Evolutionary conservation across 2,329 filamentous ascomycete species (phyloP), one percentile per base, ranked within the genome.

Genomic region (Monosporascus ibericus): DNA sequence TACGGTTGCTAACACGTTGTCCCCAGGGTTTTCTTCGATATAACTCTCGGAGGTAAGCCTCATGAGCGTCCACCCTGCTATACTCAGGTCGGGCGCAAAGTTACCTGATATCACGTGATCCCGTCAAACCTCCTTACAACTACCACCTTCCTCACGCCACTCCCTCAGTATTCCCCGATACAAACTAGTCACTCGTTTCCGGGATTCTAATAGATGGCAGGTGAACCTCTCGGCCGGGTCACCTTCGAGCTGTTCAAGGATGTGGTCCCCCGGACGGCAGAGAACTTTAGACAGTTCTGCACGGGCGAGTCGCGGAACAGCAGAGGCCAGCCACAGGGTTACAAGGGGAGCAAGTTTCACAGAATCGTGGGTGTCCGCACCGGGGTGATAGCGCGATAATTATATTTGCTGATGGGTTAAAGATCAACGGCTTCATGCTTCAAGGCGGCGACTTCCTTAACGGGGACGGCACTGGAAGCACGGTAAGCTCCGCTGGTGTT

Each of bases 341-440:
- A 96, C 79, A 97, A 96, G 74, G 88, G 89, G 50, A 87, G 83
- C 75, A 95, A 90, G 70, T 96, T 97, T 65, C 94, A 97, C 72
- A 86, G 94, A 53, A 90, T 97, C 63, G 90, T 95, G 72, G 63
- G 87, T 76, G 49, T 15, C 46, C 20, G 15, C 24, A 8, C 17
- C 17, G 11, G 24, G n/a, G 20, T 14, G 50, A n/a, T 34, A 8
- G 46, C 27, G 44, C n/a, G 47, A 9, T 44, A 20, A 50, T 11
- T 44, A 17, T 15, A 30, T n/a, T 27, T 30, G 40, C 54, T 56
- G 46, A 60, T 42, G 22, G 7, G 3, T 8, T 15, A 20, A 49
- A 95, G 90, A 96, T 96, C 69, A 89, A 88, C 72, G 88, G 89
- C 64, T 96, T 97, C 75, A 97, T 97, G 92, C 88, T 94, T 65